Percentiles rank a stretch among this genome's conserved stretches.
These are phyloP conservation scores for Hymenoscyphus fructigenus DNA, from an alignment of 2,329 filamentous ascomycete species.

Conservation along the genomic window DNA sequence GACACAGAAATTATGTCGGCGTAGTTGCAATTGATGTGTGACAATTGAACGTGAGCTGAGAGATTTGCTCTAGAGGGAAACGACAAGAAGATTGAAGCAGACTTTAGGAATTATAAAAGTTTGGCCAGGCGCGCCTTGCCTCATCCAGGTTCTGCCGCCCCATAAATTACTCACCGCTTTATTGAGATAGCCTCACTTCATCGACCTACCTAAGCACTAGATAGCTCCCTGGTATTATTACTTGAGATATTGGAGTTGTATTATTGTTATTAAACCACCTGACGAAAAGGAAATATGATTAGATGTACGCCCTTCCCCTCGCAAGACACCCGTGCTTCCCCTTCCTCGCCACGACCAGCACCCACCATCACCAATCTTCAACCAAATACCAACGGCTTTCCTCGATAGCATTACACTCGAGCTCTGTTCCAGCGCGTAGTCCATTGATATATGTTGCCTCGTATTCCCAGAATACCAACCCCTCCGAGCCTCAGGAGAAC, in stretches of 20 bases:
- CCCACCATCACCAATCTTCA: background rate
- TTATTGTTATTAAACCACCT: too few relatives aligned
- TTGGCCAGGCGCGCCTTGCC: background rate
- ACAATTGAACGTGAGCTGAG: background rate
- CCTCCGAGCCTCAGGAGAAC: slow-evolving; percentile 9
- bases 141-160: background rate
- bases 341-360: too few relatives aligned
- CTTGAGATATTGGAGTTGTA: too few relatives aligned
- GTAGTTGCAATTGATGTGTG: background rate
- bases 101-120: background rate
- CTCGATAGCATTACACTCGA: background rate
- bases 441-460: slow-evolving; percentile 1
- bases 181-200: too few relatives aligned
- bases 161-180: background rate
- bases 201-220: too few relatives aligned
- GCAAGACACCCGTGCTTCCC: too few relatives aligned
- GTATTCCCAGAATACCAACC: slow-evolving; percentile 1
- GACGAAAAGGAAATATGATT: too few relatives aligned
- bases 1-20: background rate
- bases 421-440: background rate
- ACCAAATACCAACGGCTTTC: background rate
- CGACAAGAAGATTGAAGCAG: background rate
- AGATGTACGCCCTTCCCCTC: too few relatives aligned
- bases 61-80: background rate
- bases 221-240: too few relatives aligned